phyloP scores from a whole-genome alignment of 2,329 filamentous ascomycete species.

The Sporothrix sp. region DNA sequence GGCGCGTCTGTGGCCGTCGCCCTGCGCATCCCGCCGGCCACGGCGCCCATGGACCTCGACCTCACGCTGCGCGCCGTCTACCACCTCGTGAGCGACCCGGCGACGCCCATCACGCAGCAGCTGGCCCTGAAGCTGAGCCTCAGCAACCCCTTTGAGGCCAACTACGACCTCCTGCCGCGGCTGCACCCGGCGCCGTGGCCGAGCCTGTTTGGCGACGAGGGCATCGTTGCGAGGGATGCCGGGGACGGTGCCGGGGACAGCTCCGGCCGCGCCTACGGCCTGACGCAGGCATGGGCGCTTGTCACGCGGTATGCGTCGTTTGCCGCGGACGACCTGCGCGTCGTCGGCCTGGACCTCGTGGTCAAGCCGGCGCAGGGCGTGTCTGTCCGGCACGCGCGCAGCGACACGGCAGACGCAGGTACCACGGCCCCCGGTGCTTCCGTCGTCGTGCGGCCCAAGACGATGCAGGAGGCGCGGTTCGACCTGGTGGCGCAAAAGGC shows the following conservation, averaged over 20 bases:
- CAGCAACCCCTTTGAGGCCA: conserved; percentile 80
- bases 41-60: conserved; percentile 48
- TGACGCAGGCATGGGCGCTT: conserved; percentile 74
- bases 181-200: conserved; percentile 76
- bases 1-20: conserved; percentile 34
- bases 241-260: neutral
- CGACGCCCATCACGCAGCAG: conserved; percentile 70
- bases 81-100: conserved; percentile 65
- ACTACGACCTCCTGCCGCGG: conserved; percentile 75
- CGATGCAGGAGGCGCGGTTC: conserved; percentile 63
- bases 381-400: conserved; percentile 41
- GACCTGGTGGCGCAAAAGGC: conserved; percentile 64
- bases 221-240: conserved; percentile 26
- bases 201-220: conserved; percentile 63
- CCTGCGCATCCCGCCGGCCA: conserved; percentile 41
- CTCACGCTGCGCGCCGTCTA: conserved; percentile 68
- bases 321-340: conserved; percentile 57
- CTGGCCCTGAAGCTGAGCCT: conserved; percentile 60
- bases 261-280: conserved; percentile 38
- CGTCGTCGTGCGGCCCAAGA: conserved; percentile 50
- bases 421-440: neutral
- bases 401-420: conserved; percentile 6
- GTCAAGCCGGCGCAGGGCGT: conserved; percentile 44
- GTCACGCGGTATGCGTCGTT: conserved; percentile 67
- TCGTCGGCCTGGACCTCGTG: conserved; percentile 51